Percentiles rank a stretch among this genome's conserved stretches.
Conservation (phyloP, 1,284 basidiomycete genomes). For the Wallemia mellicola region DNA sequence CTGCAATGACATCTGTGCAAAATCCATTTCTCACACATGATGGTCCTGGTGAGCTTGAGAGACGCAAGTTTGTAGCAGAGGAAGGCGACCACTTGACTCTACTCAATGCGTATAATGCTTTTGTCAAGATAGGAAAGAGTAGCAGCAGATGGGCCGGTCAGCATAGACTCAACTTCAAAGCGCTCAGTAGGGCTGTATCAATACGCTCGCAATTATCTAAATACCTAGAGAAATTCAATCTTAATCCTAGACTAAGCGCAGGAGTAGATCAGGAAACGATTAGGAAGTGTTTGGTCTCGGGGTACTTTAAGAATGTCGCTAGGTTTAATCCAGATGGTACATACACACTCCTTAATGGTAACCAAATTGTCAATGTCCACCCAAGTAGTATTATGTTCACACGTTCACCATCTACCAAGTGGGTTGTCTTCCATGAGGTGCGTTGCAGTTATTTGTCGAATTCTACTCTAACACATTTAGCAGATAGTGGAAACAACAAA, state of each 20-base stretch:
- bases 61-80: slow-evolving; percentile 80
- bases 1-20: slow-evolving; percentile 75
- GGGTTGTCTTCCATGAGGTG: slow-evolving; percentile 85
- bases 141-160: slow-evolving; percentile 64
- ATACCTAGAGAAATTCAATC: slow-evolving; percentile 59
- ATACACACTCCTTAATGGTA: slow-evolving; percentile 22
- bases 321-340: slow-evolving; percentile 46
- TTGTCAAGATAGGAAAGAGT: slow-evolving; percentile 46
- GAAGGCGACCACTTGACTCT: slow-evolving; percentile 88
- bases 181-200: slow-evolving; percentile 64
- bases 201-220: slow-evolving; percentile 76
- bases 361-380: slow-evolving; percentile 58
- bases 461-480: background rate
- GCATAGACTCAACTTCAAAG: slow-evolving; percentile 74
- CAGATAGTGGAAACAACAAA: slow-evolving; percentile 62
- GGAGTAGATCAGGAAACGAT: slow-evolving; percentile 58
- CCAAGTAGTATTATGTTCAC: slow-evolving; percentile 86
- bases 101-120: slow-evolving; percentile 79
- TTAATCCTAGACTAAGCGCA: slow-evolving; percentile 31
- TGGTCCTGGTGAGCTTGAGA: slow-evolving; percentile 39
- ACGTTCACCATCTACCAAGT: slow-evolving; percentile 55
- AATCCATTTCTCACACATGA: slow-evolving; percentile 39
- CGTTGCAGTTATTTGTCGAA: background rate
- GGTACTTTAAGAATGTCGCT: slow-evolving; percentile 52
- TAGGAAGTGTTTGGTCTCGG: slow-evolving; percentile 41